phyloP scores from a whole-genome alignment of 768 basidiomycete species.

The Inosperma sp. region DNA sequence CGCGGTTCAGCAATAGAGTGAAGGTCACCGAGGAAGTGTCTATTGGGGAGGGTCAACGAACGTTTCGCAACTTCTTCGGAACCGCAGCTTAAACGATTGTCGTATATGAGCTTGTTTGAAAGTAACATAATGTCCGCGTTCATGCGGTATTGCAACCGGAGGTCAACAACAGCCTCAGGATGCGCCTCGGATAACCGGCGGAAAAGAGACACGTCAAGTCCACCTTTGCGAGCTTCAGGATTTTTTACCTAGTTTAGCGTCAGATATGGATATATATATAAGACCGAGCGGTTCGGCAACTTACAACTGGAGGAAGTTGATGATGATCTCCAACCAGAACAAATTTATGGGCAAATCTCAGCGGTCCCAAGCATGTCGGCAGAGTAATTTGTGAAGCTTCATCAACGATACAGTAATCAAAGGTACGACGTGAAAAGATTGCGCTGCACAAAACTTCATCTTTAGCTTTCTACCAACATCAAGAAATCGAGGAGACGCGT shows the following conservation, averaged over 20 bases:
- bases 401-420: slow-evolving; percentile 97
- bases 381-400: slow-evolving; percentile 98
- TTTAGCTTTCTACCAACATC: too few species aligned
- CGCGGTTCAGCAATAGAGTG: slow-evolving; percentile 29
- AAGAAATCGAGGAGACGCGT: slow-evolving; percentile 27
- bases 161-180: slow-evolving; percentile 78
- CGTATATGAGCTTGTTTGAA: slow-evolving; percentile 84
- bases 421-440: slow-evolving; percentile 76
- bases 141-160: slow-evolving; percentile 93
- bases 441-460: slow-evolving; percentile 49
- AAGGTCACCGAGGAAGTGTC: slow-evolving; percentile 38
- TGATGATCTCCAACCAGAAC: slow-evolving; percentile 96
- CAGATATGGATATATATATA: neutral
- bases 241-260: slow-evolving; percentile 66
- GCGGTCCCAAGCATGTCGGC: slow-evolving; percentile 90
- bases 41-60: slow-evolving; percentile 50
- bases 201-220: slow-evolving; percentile 88
- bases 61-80: slow-evolving; percentile 62
- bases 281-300: slow-evolving; percentile 13
- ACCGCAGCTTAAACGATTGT: slow-evolving; percentile 73
- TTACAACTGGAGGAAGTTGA: slow-evolving; percentile 90
- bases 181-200: slow-evolving; percentile 83
- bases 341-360: slow-evolving; percentile 86
- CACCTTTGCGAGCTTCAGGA: slow-evolving; percentile 70
- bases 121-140: slow-evolving; percentile 92